Evolutionary conservation across 495 filamentous ascomycete genomes (phyloP), one percentile per base, ranked within the genome.

Genomic region (Aspergillus sparsus): DNA sequence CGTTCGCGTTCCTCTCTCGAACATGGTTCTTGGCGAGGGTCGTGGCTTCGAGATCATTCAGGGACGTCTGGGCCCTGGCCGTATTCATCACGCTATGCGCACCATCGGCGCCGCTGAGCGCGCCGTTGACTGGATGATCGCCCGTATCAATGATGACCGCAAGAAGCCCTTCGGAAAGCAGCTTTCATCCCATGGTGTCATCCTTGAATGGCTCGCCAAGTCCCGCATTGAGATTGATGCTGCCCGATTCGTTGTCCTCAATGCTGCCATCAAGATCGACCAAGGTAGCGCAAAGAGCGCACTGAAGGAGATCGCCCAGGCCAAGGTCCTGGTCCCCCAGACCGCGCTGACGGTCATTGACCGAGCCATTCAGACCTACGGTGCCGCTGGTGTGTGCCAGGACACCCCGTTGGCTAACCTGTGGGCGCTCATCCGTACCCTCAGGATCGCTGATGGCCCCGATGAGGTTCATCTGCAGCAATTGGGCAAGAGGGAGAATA

Each of bases 21-120:
- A 90, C 71, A 83, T 97, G 63, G 88, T 97, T 8, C 85, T 97
- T 34, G 93, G 92, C 52, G 89, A 91, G 71, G 91, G 92, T 58
- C 86, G 92, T 49, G 93, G 92, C n/a, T 96, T 96, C 74, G 93
- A 97, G 72, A 96, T 97, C 69, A 96, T 96, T 72, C 92, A 97
- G 71, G 92, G 93, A 36, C 88, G 92, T 46, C 84, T 97, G 33
- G 92, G 92, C 5, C 92, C 93, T 16, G 92, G 93, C 11, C 88
- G 93, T 41, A 96, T 97, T 70, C 93, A 96, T 77, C 93, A 96
- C 76, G 89, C 89, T 54, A 96, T 96, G 92, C 89, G 93, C 60
- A 85, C 87, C 21, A 91, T 97, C 73, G 92, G 92, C 45, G 87
- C 89, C 32, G 88, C 92, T 37, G 92, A 96, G 75, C 77, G 83